These are phyloP conservation scores for Saprolegnia diclina DNA, from an alignment of 352 stramenopile species.

Conservation along the genomic window DNA sequence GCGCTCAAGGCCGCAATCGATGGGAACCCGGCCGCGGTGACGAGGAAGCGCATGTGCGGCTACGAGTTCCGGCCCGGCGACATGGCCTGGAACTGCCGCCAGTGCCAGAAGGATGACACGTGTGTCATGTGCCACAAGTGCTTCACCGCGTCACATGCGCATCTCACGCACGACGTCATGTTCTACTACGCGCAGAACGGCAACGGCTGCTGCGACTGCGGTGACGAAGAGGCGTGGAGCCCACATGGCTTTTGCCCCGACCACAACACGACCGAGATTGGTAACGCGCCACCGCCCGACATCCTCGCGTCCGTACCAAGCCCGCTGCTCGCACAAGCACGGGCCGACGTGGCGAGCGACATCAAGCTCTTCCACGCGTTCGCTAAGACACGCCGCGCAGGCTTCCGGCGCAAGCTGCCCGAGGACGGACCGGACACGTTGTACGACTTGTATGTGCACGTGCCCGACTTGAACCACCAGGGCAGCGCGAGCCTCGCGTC, in stretches of 20 bases:
- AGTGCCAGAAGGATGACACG: constrained; percentile 87
- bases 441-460: constrained; percentile 23
- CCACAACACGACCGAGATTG: constrained; percentile 62
- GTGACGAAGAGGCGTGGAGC: constrained; percentile 95
- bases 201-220: constrained; percentile 96
- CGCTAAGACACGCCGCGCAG: background rate
- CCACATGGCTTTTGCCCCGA: constrained; percentile 90
- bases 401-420: constrained; percentile 1
- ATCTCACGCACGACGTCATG: constrained; percentile 93
- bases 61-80: constrained; percentile 94
- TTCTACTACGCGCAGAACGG: constrained; percentile 94
- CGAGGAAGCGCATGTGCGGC: constrained; percentile 83
- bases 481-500: background rate
- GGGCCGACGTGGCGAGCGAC: background rate
- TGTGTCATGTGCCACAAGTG: constrained; percentile 98
- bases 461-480: constrained; percentile 25
- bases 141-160: constrained; percentile 83
- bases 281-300: constrained; percentile 2
- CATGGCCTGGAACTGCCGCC: constrained; percentile 96
- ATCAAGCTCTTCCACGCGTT: constrained; percentile 7
- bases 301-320: constrained; percentile 19
- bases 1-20: constrained; percentile 5
- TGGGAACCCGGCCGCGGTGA: constrained; percentile 2
- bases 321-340: background rate
- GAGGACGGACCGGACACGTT: background rate